Base-by-base conservation (phyloP, 2,329 filamentous ascomycete genomes). In the Botrytis deweyae region DNA sequence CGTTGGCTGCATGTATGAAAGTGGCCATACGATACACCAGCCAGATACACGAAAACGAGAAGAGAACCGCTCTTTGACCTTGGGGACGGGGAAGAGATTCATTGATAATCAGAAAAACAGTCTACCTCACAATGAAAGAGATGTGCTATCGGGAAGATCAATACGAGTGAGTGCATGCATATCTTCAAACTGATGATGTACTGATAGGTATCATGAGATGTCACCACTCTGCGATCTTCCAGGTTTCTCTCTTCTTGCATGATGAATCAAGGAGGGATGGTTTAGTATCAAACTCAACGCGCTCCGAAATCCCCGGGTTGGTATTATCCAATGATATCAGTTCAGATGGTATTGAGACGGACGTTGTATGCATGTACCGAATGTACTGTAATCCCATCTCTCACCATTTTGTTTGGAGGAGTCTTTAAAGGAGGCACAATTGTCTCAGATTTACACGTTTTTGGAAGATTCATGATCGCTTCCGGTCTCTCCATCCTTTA, bases 391-490 rank as follows among this genome's bases (percentile, higher is more conserved):
- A 18, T 58, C 52, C 49, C 49, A n/a, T n/a, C 49, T 55, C 49
- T 55, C 3, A 7, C 4, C 2, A n/a, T 16, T n/a, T 55, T 33
- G 33, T 33, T 33, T 33, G 33, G 33, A 33, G 33, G 33, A 33
- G 33, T 33, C 33, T 33, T 33, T 4, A 33, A 33, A 14, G 38
- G 14, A 64, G 62, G 9, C 62, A 22, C n/a, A n/a, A 62, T 62
- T 62, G 62, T 64, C 40, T 64, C 62, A 14, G 9, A 64, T 64
- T 64, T 40, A 25, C 33, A 55, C 16, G 65, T 52, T 67, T 67
- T 67, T 8, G 46, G 33, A 29, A 52, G 20, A 18, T 22, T 18
- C 44, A 33, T 46, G 8, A 40, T 36, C 14, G 52, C 52, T 33
- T 58, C n/a, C 52, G 52, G 52, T 33, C 52, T 29, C 18, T 33